Conservation (phyloP, 306 rosid genomes). For the Cicer arietinum region DNA sequence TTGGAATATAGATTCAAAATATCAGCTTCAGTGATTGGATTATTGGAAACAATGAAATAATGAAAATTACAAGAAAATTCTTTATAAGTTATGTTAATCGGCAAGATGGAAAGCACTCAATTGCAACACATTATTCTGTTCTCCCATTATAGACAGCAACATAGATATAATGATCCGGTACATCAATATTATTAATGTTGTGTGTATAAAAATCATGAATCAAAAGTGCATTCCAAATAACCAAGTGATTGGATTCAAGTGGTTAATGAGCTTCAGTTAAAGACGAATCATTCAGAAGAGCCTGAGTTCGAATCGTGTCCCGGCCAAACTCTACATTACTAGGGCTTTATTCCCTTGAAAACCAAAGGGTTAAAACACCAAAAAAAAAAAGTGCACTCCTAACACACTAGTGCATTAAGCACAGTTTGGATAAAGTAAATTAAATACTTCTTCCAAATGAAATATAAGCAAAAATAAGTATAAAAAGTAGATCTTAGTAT, state of each 20-base stretch:
- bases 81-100: slow-evolving; percentile 12
- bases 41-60: slow-evolving; percentile 7
- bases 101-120: not conserved
- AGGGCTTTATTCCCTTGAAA: too few relatives aligned
- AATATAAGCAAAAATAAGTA: too few relatives aligned
- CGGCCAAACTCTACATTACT: too few relatives aligned
- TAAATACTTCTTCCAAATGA: too few relatives aligned
- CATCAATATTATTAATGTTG: not conserved
- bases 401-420: not conserved
- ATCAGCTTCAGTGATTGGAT: not conserved
- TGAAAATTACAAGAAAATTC: slow-evolving; percentile 21
- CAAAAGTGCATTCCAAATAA: too few relatives aligned
- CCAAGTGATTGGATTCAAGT: too few relatives aligned
- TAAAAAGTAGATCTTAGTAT: too few relatives aligned
- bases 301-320: too few relatives aligned
- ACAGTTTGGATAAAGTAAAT: not conserved
- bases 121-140: not conserved
- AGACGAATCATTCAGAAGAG: too few relatives aligned
- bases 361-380: too few relatives aligned
- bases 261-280: too few relatives aligned
- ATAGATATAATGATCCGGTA: not conserved
- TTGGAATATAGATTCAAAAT: not conserved
- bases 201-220: not conserved
- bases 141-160: slow-evolving; percentile 9
- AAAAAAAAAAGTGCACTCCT: not conserved